These are phyloP conservation scores for Aspergillus transmontanensis DNA, from an alignment of 2,329 filamentous ascomycete species.

Conservation along the genomic window DNA sequence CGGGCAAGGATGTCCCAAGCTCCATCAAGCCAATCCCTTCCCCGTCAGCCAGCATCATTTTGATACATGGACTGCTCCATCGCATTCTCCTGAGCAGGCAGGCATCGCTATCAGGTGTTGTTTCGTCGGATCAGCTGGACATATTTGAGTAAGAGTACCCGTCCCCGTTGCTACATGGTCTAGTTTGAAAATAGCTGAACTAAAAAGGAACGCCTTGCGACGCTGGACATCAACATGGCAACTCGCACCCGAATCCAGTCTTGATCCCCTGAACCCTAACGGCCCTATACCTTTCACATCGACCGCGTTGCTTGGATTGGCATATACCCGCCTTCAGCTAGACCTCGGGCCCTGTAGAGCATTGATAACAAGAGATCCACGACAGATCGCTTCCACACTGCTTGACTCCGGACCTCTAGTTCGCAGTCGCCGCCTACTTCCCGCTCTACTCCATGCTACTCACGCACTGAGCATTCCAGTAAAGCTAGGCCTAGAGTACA, in stretches of 20 bases:
- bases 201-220: constrained; percentile 40
- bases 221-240: constrained; percentile 46
- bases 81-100: background rate
- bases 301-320: constrained; percentile 63
- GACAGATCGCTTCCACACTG: constrained; percentile 41
- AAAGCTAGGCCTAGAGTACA: constrained; percentile 25
- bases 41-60: background rate
- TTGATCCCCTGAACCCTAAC: constrained; percentile 40
- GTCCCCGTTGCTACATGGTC: too few relatives aligned
- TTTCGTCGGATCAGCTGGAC: background rate
- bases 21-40: background rate
- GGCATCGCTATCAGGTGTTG: constrained; percentile 6
- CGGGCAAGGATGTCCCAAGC: background rate
- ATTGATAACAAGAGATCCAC: constrained; percentile 64
- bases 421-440: constrained; percentile 56
- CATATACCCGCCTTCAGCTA: constrained; percentile 50
- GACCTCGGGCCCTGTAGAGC: constrained; percentile 43
- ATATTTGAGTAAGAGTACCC: constrained; percentile 29
- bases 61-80: background rate
- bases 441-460: constrained; percentile 67
- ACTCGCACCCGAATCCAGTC: constrained; percentile 43
- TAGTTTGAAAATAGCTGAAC: background rate
- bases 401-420: constrained; percentile 56
- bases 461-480: constrained; percentile 64
- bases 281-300: constrained; percentile 67